Percentiles rank a stretch among this genome's conserved stretches.
Conservation (phyloP, 306 rosid genomes). For the Dryas drummondii region DNA sequence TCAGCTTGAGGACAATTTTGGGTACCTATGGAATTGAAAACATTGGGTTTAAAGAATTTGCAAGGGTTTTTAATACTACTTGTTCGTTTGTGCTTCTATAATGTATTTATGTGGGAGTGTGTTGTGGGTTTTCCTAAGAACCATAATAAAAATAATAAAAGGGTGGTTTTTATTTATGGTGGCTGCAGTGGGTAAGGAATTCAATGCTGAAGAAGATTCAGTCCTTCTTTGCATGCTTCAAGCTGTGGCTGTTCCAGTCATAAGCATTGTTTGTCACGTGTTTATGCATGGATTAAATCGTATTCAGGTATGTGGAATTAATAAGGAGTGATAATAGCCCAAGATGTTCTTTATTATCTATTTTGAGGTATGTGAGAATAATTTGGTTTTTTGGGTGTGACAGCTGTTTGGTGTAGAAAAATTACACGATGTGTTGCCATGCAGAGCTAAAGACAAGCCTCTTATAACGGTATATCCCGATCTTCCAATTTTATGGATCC, state of each 20-base stretch:
- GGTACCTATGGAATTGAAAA: background rate
- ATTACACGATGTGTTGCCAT: constrained; percentile 61
- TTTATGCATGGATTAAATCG: constrained; percentile 91
- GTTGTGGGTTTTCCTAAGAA: background rate
- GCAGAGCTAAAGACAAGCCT: constrained; percentile 77
- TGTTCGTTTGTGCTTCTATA: background rate
- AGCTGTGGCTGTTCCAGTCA: constrained; percentile 90
- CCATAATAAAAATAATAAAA: background rate
- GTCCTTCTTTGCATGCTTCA: constrained; percentile 76
- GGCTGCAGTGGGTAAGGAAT: constrained; percentile 61
- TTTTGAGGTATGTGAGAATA: constrained; percentile 8
- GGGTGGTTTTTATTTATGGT: constrained; percentile 21
- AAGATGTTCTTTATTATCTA: background rate
- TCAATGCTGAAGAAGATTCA: constrained; percentile 74
- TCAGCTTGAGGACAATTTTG: background rate
- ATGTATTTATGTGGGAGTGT: background rate
- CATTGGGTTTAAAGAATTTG: background rate
- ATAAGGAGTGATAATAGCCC: background rate
- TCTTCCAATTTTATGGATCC: background rate
- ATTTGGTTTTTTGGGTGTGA: constrained; percentile 25
- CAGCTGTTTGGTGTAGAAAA: constrained; percentile 90
- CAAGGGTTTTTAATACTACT: too few relatives aligned
- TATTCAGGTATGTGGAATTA: constrained; percentile 56
- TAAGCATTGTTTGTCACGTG: constrained; percentile 87
- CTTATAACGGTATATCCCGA: constrained; percentile 67